Evolutionary conservation across 2,329 filamentous ascomycete genomes (phyloP).

Genomic region (Hypoxylon sp.): DNA sequence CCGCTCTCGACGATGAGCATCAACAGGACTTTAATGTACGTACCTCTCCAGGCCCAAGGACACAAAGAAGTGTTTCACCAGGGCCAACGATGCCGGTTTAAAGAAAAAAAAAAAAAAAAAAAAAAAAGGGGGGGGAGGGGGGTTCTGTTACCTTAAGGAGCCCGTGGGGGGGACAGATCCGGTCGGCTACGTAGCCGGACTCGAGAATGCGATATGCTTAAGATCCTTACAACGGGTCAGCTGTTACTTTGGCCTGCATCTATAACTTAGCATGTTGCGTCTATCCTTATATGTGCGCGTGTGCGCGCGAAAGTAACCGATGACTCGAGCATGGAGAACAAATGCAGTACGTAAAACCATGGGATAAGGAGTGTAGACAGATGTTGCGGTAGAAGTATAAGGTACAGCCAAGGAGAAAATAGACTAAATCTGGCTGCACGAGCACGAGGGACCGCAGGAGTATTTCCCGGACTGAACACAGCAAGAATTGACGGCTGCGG

Average conservation of each 20-base stretch:
- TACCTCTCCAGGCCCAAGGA: background rate
- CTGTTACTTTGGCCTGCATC: background rate
- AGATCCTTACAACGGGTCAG: background rate
- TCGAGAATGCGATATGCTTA: background rate
- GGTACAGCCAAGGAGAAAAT: background rate
- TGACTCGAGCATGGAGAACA: background rate
- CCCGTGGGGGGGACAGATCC: background rate
- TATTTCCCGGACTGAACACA: no score
- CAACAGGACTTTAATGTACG: background rate
- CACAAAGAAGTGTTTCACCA: background rate
- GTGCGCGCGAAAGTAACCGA: background rate
- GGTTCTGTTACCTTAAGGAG: background rate
- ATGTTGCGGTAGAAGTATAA: background rate
- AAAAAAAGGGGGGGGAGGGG: no score
- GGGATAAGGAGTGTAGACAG: background rate
- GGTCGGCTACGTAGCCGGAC: background rate
- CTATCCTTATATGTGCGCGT: background rate
- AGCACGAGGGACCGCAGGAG: no score
- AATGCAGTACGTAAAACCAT: no score
- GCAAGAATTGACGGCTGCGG: no score
- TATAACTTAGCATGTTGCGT: background rate
- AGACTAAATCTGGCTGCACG: no score
- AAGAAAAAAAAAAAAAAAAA: no score
- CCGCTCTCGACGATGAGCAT: background rate
- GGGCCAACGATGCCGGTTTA: no score